These are phyloP conservation scores for Linnemannia elongata DNA, from an alignment of 192 early-diverging fungal species.

Conservation along the genomic window DNA sequence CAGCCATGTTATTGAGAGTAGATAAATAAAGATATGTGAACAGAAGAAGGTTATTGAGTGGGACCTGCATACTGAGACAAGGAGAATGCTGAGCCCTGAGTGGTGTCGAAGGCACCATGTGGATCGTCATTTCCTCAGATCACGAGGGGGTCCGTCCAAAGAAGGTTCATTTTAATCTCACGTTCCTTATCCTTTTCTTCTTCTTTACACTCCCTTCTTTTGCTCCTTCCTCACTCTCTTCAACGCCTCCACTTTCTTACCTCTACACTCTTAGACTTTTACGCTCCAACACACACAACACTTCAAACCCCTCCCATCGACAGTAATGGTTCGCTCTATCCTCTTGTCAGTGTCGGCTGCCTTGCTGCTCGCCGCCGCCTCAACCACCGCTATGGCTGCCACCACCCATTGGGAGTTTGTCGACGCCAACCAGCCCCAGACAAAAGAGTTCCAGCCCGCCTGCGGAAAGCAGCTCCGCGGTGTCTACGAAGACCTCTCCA, in stretches of 20 bases:
- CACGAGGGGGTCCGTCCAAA: background rate
- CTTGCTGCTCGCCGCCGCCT: slow-evolving; percentile 29
- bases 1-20: background rate
- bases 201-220: background rate
- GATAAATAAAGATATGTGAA: background rate
- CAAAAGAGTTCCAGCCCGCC: slow-evolving; percentile 27
- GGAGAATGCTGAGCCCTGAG: background rate
- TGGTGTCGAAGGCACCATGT: background rate
- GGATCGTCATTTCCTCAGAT: background rate
- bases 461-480: slow-evolving; percentile 49
- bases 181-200: background rate
- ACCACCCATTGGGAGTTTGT: slow-evolving; percentile 44
- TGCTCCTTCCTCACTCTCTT: background rate
- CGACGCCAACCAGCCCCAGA: slow-evolving; percentile 33
- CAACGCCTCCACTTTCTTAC: background rate
- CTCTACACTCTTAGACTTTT: background rate
- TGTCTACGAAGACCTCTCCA: slow-evolving; percentile 52
- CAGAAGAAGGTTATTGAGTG: too few species aligned
- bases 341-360: slow-evolving; percentile 46
- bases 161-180: background rate
- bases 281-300: background rate
- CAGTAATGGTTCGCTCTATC: slow-evolving; percentile 37
- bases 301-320: background rate
- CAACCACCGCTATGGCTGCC: background rate
- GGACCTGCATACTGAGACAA: background rate